A percentile compares a stretch with the other conserved stretches of the same genome.
Conservation (phyloP, 2,329 filamentous ascomycete species). For the Colletotrichum limetticola region DNA sequence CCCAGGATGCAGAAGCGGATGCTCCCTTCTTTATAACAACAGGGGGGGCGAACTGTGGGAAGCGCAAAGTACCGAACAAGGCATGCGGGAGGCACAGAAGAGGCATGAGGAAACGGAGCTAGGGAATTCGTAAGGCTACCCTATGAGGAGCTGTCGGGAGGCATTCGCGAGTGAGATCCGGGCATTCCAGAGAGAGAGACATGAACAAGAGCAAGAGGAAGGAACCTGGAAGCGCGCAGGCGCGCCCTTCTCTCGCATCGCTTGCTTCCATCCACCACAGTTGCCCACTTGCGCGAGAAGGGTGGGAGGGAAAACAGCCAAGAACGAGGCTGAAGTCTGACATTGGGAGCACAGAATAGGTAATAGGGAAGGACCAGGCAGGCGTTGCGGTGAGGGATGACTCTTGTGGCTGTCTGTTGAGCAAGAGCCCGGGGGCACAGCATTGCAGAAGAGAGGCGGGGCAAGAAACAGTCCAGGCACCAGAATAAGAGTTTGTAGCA, state of each 20-base stretch:
- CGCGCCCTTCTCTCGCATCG: not conserved
- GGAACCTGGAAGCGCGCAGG: not conserved
- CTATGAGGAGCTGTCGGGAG: not conserved
- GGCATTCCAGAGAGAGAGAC: not conserved
- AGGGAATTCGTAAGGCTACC: slow-evolving; percentile 16
- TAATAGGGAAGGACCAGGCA: not conserved
- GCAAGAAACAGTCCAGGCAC: not conserved
- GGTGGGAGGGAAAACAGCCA: not conserved
- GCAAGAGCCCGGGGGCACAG: not conserved
- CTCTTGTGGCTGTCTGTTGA: not conserved
- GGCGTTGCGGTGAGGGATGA: slow-evolving; percentile 1
- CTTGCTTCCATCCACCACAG: not conserved
- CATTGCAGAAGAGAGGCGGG: not conserved
- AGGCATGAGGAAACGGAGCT: slow-evolving; percentile 6
- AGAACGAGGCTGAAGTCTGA: slow-evolving; percentile 23
- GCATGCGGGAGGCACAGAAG: not conserved
- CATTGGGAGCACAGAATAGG: not conserved
- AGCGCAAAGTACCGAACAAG: not conserved
- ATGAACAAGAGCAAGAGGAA: not conserved
- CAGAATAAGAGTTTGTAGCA: not conserved
- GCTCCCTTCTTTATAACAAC: slow-evolving; percentile 25
- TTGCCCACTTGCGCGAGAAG: not conserved
- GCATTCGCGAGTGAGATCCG: not conserved
- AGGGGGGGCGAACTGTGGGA: slow-evolving; percentile 3
- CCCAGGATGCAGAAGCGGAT: not conserved